phyloP scores from a whole-genome alignment of 768 basidiomycete genomes.

The Mycena floridula region DNA sequence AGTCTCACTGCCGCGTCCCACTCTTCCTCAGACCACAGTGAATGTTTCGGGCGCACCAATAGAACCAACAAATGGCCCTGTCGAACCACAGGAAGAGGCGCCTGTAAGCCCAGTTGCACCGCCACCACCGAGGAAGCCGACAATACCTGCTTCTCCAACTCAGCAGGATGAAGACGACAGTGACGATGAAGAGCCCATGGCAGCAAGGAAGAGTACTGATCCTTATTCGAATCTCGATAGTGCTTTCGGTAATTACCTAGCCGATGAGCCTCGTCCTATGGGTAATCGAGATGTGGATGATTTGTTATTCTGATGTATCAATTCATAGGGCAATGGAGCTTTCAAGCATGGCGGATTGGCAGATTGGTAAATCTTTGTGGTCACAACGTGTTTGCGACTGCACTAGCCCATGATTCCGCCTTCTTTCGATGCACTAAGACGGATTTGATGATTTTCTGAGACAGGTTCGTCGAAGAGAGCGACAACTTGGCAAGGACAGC shows the following conservation, averaged over 20 bases:
- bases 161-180: constrained; percentile 31
- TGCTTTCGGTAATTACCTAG: constrained; percentile 68
- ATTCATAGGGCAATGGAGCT: no score
- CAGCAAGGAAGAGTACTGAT: constrained; percentile 33
- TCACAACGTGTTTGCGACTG: no score
- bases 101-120: constrained; percentile 18
- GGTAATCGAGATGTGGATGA: constrained; percentile 53
- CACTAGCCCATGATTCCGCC: no score
- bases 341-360: neutral
- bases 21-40: constrained; percentile 39
- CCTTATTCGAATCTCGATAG: constrained; percentile 81
- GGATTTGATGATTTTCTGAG: no score
- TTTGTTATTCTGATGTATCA: constrained; percentile 47
- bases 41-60: constrained; percentile 55
- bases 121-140: constrained; percentile 22
- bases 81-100: constrained; percentile 6
- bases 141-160: constrained; percentile 18
- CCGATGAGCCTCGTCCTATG: constrained; percentile 69
- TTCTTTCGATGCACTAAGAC: no score
- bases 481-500: no score
- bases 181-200: constrained; percentile 31
- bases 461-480: no score
- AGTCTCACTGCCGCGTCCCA: constrained; percentile 50
- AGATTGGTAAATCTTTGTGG: no score
- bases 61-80: constrained; percentile 29